Conservation (phyloP, 2,329 filamentous ascomycete species). For the Colletotrichum tofieldiae region DNA sequence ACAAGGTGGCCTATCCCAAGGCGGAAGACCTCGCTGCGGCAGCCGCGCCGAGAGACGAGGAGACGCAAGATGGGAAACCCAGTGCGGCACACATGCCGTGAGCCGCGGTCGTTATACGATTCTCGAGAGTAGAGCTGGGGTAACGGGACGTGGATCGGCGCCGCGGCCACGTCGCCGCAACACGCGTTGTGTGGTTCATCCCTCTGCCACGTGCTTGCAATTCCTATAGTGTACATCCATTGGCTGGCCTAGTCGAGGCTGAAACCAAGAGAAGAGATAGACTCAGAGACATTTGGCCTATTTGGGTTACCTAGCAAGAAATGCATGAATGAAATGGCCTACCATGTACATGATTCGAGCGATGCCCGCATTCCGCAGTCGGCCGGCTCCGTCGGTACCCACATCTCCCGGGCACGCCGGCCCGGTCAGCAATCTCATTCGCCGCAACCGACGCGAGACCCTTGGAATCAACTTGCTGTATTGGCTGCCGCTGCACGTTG, state of each 20-base stretch:
- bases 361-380: not conserved
- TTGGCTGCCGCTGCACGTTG: not conserved
- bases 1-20: slow-evolving; percentile 50
- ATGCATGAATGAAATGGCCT: not conserved
- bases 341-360: not conserved
- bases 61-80: not conserved
- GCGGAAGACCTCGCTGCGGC: slow-evolving; percentile 43
- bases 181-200: not conserved
- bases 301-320: not conserved
- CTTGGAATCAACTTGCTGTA: not conserved
- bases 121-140: no score
- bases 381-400: not conserved
- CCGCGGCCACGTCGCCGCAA: not conserved
- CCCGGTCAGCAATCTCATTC: not conserved
- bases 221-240: not conserved
- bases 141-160: not conserved
- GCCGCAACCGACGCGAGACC: not conserved
- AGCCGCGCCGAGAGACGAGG: not conserved
- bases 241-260: not conserved
- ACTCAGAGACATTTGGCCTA: not conserved
- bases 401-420: not conserved
- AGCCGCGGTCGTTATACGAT: not conserved
- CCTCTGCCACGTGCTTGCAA: not conserved
- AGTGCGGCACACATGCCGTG: not conserved
- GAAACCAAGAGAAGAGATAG: not conserved